These are phyloP conservation scores for Arctostaphylos glauca DNA, from an alignment of 148 eudicot species.

Conservation along the genomic window DNA sequence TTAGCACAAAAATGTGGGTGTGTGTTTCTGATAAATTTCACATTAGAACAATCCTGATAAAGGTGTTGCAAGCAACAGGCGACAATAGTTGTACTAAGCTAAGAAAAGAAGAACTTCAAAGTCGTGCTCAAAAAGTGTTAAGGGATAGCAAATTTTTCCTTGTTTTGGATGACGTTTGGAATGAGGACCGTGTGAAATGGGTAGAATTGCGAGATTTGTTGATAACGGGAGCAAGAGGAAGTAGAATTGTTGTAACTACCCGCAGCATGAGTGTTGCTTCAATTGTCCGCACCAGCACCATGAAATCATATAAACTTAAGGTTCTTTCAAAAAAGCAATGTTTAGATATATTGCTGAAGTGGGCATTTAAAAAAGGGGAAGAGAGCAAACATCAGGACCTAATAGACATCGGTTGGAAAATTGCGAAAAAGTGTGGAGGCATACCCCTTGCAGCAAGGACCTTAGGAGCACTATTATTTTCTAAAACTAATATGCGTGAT, in stretches of 20 bases:
- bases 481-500: background rate
- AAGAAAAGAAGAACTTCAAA: too few relatives aligned
- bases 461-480: slow-evolving; percentile 2
- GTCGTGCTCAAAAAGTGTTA: background rate
- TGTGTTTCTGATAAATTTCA: slow-evolving; percentile 24
- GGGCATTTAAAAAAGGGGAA: slow-evolving; percentile 28
- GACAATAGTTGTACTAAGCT: background rate
- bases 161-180: slow-evolving; percentile 38
- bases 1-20: slow-evolving; percentile 23
- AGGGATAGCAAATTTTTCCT: slow-evolving; percentile 16
- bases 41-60: background rate
- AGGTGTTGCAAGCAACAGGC: background rate
- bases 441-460: slow-evolving; percentile 18
- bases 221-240: slow-evolving; percentile 7
- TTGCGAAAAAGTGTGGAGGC: slow-evolving; percentile 28
- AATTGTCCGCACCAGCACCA: background rate
- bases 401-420: slow-evolving; percentile 20
- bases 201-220: slow-evolving; percentile 10
- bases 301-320: background rate
- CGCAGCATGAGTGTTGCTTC: slow-evolving; percentile 25
- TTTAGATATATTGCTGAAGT: slow-evolving; percentile 21
- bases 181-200: slow-evolving; percentile 19
- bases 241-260: slow-evolving; percentile 28
- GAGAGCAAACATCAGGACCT: background rate
- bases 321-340: slow-evolving; percentile 18